Conservation (phyloP, 768 basidiomycete genomes). For the Podaxis sp. region DNA sequence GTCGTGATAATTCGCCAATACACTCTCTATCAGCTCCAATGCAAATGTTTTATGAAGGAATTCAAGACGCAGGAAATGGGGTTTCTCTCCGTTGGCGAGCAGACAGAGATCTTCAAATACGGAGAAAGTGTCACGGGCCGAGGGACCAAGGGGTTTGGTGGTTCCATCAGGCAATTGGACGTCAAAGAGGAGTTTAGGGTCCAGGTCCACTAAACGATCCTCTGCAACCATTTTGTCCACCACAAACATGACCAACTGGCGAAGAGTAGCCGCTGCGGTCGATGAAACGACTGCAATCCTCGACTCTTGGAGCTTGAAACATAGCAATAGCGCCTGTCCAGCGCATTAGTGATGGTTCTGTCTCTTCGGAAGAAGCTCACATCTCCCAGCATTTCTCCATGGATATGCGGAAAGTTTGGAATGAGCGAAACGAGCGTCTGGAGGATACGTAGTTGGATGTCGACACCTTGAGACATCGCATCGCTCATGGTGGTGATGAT, state of each 20-base stretch:
- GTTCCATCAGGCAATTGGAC: conserved; percentile 68
- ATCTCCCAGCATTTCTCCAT: conserved; percentile 77
- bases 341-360: not conserved
- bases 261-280: conserved; percentile 93
- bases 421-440: conserved; percentile 91
- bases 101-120: conserved; percentile 93
- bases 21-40: conserved; percentile 95
- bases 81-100: conserved; percentile 78
- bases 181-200: conserved; percentile 32
- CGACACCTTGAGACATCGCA: conserved; percentile 91
- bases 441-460: conserved; percentile 92
- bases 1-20: conserved; percentile 88
- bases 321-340: conserved; percentile 79
- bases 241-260: conserved; percentile 96
- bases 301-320: conserved; percentile 94
- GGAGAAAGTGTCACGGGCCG: conserved; percentile 80
- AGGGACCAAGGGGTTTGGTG: conserved; percentile 61
- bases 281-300: conserved; percentile 95
- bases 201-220: conserved; percentile 46
- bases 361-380: conserved; percentile 42
- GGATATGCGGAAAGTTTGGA: conserved; percentile 81
- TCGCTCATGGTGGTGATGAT: conserved; percentile 85
- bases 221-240: conserved; percentile 91
- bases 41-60: conserved; percentile 91
- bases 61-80: conserved; percentile 79